Percentiles rank a stretch among this genome's conserved stretches.
Conservation (phyloP, 257 asterid species). For the Paulownia fortunei region DNA sequence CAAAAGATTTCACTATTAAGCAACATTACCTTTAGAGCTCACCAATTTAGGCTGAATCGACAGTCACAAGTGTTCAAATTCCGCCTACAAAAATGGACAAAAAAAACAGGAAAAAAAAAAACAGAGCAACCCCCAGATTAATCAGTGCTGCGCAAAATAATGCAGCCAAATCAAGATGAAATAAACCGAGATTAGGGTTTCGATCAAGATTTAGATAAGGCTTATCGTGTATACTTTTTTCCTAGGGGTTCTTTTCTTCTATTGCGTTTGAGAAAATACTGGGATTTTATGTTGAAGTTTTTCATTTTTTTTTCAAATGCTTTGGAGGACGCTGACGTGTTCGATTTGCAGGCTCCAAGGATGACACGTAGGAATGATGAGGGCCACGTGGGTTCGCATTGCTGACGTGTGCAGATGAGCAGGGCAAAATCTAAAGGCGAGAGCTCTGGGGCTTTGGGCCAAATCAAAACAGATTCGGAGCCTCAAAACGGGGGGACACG, state of each 20-base stretch:
- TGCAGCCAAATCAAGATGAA: slow-evolving; percentile 10
- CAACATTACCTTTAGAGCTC: slow-evolving; percentile 42
- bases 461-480: slow-evolving; percentile 53
- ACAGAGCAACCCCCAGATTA: slow-evolving; percentile 31
- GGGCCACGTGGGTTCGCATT: slow-evolving; percentile 22
- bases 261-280: slow-evolving; percentile 22
- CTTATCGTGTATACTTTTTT: slow-evolving; percentile 33
- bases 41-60: slow-evolving; percentile 36
- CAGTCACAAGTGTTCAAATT: slow-evolving; percentile 21
- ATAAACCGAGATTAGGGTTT: slow-evolving; percentile 19
- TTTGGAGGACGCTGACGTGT: slow-evolving; percentile 45
- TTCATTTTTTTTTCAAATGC: slow-evolving; percentile 5
- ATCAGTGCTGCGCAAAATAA: slow-evolving; percentile 26
- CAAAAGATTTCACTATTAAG: not conserved
- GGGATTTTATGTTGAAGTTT: slow-evolving; percentile 30
- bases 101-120: not conserved
- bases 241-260: slow-evolving; percentile 26
- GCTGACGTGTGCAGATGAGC: slow-evolving; percentile 39
- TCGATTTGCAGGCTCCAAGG: slow-evolving; percentile 34
- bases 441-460: slow-evolving; percentile 37
- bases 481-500: slow-evolving; percentile 50
- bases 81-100: slow-evolving; percentile 26
- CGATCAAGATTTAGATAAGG: slow-evolving; percentile 39
- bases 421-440: slow-evolving; percentile 63
- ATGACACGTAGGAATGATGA: slow-evolving; percentile 43